Conservation (phyloP, 805 yeast species). For the Komagataella ulmi region DNA sequence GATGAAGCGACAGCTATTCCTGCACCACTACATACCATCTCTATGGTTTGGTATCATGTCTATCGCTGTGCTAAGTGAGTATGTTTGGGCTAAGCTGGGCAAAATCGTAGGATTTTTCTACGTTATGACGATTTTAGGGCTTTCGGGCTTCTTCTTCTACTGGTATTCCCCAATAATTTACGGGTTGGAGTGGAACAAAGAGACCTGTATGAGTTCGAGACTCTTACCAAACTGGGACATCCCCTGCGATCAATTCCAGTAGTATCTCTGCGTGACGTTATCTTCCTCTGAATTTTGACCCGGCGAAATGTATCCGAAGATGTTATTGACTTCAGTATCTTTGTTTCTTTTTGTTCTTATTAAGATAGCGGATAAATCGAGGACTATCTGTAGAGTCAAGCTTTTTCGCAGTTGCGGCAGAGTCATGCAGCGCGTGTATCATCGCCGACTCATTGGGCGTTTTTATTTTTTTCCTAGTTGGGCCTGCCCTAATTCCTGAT, state of each 20-base stretch:
- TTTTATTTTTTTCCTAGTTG: too few species aligned
- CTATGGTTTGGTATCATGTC: conserved; percentile 51
- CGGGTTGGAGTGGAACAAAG: conserved; percentile 31
- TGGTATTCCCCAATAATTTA: conserved; percentile 28
- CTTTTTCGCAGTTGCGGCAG: too few species aligned
- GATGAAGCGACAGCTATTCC: conserved; percentile 87
- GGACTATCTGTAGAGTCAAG: too few species aligned
- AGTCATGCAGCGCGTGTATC: too few species aligned
- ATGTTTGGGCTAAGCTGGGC: conserved; percentile 16
- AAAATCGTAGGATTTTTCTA: conserved; percentile 14
- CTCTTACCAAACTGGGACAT: conserved; percentile 29
- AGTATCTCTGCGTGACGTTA: not conserved
- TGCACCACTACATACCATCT: conserved; percentile 91
- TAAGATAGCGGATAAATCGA: too few species aligned
- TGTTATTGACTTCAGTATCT: not conserved
- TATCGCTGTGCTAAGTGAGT: conserved; percentile 23
- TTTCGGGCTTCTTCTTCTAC: conserved; percentile 15
- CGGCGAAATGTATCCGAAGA: not conserved
- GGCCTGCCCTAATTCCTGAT: too few species aligned
- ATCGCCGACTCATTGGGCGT: too few species aligned
- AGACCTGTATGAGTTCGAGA: conserved; percentile 21
- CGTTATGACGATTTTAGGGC: conserved; percentile 9
- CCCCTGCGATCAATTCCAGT: conserved; percentile 17
- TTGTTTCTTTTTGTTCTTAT: not conserved
- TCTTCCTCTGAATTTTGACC: not conserved